Evolutionary conservation across 2,329 filamentous ascomycete genomes (phyloP).

Genomic region (Bipolaris victoriae): DNA sequence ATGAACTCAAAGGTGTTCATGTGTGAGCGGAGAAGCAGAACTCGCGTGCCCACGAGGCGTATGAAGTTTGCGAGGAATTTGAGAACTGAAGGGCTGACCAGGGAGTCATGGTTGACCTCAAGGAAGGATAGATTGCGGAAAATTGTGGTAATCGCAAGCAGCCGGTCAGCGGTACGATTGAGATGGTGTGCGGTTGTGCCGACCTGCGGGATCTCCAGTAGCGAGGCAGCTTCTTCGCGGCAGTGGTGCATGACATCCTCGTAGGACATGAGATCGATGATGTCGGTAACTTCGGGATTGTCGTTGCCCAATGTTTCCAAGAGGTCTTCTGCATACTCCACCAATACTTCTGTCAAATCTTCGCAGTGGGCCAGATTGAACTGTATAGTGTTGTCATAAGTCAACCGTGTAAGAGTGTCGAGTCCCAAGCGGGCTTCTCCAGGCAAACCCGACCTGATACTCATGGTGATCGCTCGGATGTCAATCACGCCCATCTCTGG

Average conservation of each 20-base stretch:
- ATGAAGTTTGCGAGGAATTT: slow-evolving; percentile 85
- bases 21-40: slow-evolving; percentile 81
- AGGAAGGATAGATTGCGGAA: slow-evolving; percentile 90
- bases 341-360: slow-evolving; percentile 82
- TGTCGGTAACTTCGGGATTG: slow-evolving; percentile 83
- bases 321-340: slow-evolving; percentile 92
- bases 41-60: slow-evolving; percentile 84
- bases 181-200: slow-evolving; percentile 81
- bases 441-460: slow-evolving; percentile 86
- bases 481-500: slow-evolving; percentile 87
- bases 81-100: slow-evolving; percentile 79
- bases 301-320: slow-evolving; percentile 83
- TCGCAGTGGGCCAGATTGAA: slow-evolving; percentile 58
- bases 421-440: slow-evolving; percentile 88
- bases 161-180: slow-evolving; percentile 81
- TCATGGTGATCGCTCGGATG: slow-evolving; percentile 85
- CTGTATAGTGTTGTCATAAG: slow-evolving; percentile 52
- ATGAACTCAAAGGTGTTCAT: slow-evolving; percentile 92
- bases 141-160: slow-evolving; percentile 91
- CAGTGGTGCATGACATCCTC: slow-evolving; percentile 86
- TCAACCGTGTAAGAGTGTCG: slow-evolving; percentile 78
- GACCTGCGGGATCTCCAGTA: slow-evolving; percentile 75
- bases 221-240: slow-evolving; percentile 71
- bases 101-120: slow-evolving; percentile 74
- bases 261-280: slow-evolving; percentile 81